Evolutionary conservation across 2,329 filamentous ascomycete genomes (phyloP).

Genomic region (Fusarium foetens): DNA sequence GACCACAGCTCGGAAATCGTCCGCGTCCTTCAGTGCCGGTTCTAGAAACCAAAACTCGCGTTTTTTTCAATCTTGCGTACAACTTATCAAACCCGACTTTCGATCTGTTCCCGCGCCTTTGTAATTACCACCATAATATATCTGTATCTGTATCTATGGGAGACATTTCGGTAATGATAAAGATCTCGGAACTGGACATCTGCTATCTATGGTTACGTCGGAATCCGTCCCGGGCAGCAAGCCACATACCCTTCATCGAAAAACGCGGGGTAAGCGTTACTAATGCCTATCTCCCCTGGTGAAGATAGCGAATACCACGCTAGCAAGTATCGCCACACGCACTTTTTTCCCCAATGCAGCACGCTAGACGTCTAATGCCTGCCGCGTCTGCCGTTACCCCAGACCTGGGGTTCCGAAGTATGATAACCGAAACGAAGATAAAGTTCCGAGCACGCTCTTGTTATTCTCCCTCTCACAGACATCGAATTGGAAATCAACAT

Average conservation of each 20-base stretch:
- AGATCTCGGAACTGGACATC: background rate
- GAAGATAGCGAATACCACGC: background rate
- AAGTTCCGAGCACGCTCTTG: background rate
- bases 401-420: background rate
- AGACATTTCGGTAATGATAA: background rate
- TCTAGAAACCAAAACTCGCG: background rate
- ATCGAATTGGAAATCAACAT: background rate
- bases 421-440: background rate
- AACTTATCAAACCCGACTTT: too few species aligned
- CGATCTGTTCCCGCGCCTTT: background rate
- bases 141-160: background rate
- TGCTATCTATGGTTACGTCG: background rate
- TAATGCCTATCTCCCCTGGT: background rate
- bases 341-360: constrained; percentile 13
- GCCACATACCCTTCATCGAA: background rate
- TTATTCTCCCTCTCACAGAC: background rate
- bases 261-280: background rate
- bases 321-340: background rate
- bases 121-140: background rate
- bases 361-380: background rate
- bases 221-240: background rate
- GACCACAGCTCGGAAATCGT: background rate
- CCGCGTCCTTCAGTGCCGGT: accelerated
- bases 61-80: accelerated
- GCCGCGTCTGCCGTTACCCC: background rate